These are phyloP conservation scores for Perkinsus olseni DNA, from an alignment of 169 alveolate genomes.

Conservation along the genomic window DNA sequence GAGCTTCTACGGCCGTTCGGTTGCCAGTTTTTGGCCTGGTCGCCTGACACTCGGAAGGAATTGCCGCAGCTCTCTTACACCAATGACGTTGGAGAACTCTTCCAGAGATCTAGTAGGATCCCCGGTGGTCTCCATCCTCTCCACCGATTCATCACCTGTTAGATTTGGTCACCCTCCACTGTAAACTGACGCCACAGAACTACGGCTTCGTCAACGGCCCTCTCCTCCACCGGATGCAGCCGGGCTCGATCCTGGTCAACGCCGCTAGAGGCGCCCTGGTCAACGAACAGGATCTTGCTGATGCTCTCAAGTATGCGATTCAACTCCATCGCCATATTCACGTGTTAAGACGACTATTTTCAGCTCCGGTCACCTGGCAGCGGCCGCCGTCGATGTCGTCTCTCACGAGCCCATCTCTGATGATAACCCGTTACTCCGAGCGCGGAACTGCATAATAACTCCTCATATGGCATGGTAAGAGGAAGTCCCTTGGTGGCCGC, in stretches of 20 bases:
- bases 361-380: background rate
- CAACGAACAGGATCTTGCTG: background rate
- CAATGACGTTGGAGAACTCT: background rate
- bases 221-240: background rate
- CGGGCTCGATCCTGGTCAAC: background rate
- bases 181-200: background rate
- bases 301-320: background rate
- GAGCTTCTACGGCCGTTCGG: background rate
- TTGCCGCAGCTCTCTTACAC: background rate
- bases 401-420: background rate
- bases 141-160: background rate
- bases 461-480: background rate
- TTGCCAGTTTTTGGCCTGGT: background rate
- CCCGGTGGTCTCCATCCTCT: background rate
- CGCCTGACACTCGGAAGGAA: background rate
- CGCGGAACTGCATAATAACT: background rate
- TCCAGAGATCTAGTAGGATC: background rate
- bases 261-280: background rate
- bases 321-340: background rate
- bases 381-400: background rate
- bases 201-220: background rate
- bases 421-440: background rate
- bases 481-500: too few relatives aligned
- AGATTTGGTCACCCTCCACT: background rate
- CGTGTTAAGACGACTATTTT: too few relatives aligned